phyloP scores from a whole-genome alignment of 163 green algal species.

The Botryococcus braunii region DNA sequence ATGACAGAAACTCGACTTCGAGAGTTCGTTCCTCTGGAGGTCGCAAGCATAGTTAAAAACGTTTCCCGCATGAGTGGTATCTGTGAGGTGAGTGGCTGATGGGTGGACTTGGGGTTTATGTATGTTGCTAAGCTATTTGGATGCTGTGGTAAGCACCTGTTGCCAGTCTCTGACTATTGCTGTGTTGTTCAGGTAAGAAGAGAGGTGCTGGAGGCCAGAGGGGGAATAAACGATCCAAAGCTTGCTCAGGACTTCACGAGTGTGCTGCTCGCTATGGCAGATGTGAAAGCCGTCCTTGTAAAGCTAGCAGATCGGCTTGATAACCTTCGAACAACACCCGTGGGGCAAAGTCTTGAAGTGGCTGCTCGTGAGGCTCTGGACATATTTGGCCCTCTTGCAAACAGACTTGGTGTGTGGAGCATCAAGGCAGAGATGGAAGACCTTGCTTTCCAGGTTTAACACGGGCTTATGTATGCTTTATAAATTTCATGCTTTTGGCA shows the following conservation, averaged over 20 bases:
- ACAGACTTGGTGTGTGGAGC: slow-evolving; percentile 78
- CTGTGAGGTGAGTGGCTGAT: slow-evolving; percentile 12
- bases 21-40: slow-evolving; percentile 33
- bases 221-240: slow-evolving; percentile 9
- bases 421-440: slow-evolving; percentile 90
- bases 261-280: slow-evolving; percentile 68
- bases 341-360: neutral
- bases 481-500: neutral
- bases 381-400: slow-evolving; percentile 67
- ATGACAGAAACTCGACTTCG: slow-evolving; percentile 46
- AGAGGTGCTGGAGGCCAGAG: neutral
- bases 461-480: no score
- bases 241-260: slow-evolving; percentile 24
- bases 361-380: slow-evolving; percentile 51
- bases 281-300: slow-evolving; percentile 63
- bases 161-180: neutral
- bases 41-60: slow-evolving; percentile 21
- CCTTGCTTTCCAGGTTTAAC: slow-evolving; percentile 66
- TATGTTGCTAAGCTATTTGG: neutral
- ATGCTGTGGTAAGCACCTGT: neutral
- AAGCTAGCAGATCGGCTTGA: slow-evolving; percentile 73
- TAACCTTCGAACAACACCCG: no score
- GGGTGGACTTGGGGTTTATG: neutral
- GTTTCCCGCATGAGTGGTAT: slow-evolving; percentile 12
- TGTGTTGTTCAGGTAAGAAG: slow-evolving; percentile 4